Evolutionary conservation across 257 asterid genomes (phyloP).

Genomic region (Cinchona pubescens): DNA sequence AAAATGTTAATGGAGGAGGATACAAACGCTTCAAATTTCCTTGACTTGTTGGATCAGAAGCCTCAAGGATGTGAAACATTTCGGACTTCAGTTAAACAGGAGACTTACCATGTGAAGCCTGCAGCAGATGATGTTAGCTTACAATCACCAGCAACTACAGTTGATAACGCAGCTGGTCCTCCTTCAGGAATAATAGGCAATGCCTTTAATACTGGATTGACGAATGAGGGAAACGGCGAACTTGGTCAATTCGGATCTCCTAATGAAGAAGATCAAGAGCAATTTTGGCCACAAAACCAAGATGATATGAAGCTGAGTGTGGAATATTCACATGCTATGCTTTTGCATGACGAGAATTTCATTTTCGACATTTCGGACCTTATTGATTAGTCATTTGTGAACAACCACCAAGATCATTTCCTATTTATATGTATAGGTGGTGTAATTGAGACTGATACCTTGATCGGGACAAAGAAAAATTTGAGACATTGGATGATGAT

Average conservation of each 20-base stretch:
- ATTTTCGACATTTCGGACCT: not conserved
- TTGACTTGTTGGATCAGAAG: not conserved
- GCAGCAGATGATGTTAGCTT: not conserved
- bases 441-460: not conserved
- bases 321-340: not conserved
- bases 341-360: constrained; percentile 3
- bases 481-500: not conserved
- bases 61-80: not conserved
- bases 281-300: not conserved
- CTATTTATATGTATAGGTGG: no score
- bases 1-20: constrained; percentile 12
- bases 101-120: not conserved
- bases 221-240: not conserved
- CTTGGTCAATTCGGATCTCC: not conserved
- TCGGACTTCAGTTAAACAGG: not conserved
- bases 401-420: not conserved
- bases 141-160: not conserved
- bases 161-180: not conserved
- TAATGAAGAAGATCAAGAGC: not conserved
- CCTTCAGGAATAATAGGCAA: not conserved
- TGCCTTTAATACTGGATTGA: not conserved
- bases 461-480: not conserved
- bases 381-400: not conserved
- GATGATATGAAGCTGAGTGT: not conserved
- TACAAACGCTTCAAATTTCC: not conserved